Conservation (phyloP, 148 eudicot genomes). For the Camellia japonica region DNA sequence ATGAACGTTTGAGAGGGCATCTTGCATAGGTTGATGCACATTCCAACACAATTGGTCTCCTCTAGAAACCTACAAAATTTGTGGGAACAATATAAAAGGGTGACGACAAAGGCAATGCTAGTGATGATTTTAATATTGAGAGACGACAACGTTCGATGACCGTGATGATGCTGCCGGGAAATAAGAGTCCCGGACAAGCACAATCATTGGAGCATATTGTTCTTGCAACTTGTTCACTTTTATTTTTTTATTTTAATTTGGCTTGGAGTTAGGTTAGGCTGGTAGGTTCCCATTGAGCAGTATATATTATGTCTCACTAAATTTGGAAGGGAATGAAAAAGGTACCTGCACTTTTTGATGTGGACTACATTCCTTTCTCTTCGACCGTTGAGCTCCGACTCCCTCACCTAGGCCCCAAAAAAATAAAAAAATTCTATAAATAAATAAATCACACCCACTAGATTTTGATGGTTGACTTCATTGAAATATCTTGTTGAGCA, state of each 20-base stretch:
- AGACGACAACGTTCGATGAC: too few relatives aligned
- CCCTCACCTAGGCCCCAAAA: constrained; percentile 47
- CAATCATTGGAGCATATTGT: constrained; percentile 1
- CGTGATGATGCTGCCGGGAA: too few relatives aligned
- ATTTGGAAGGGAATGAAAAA: neutral
- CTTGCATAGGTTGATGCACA: constrained; percentile 91
- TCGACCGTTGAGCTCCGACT: constrained; percentile 61
- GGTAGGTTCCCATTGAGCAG: neutral
- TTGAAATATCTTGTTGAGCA: too few relatives aligned
- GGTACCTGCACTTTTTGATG: constrained; percentile 85
- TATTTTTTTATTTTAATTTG: neutral
- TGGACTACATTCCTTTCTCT: constrained; percentile 69
- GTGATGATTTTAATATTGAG: too few relatives aligned
- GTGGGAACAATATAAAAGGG: neutral
- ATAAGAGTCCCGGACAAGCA: neutral
- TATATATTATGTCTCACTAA: neutral
- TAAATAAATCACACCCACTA: neutral
- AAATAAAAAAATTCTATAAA: neutral
- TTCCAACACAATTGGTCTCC: constrained; percentile 77
- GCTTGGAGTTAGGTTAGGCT: neutral
- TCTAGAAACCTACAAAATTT: constrained; percentile 64
- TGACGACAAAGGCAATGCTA: too few relatives aligned
- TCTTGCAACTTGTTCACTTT: neutral
- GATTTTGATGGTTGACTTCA: too few relatives aligned
- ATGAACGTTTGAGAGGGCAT: constrained; percentile 79